Base-by-base conservation (phyloP, 2,329 filamentous ascomycete genomes). In the Talaromyces rugulosus region DNA sequence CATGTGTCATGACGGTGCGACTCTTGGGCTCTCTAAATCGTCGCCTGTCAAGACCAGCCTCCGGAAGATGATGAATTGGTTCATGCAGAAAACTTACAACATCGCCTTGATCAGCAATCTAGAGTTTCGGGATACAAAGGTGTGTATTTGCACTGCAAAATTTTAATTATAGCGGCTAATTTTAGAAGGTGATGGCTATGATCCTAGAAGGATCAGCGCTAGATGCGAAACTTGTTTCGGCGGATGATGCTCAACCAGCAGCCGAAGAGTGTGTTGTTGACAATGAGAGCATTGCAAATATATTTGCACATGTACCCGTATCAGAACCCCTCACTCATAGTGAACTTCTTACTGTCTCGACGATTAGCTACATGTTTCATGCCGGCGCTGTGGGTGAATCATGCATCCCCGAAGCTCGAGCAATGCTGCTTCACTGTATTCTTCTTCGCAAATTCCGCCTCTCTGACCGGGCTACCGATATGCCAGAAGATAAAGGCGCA, bases 51-150 rank as follows among this genome's bases (percentile, higher is more conserved):
- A 52, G 4, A 78, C 42, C 42, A 27, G 14, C 8, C 33, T 58
- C 31, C 27, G 56, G 14, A 18, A 23, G 27, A 58, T 86, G 68
- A 85, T 89, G 44, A 79, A 82, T 60, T 80, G 77, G 62, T 82
- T 89, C 62, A 79, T 86, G 58, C 70, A 69, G 0, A 74, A 77
- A n/a, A 83, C 85, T 0, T 85, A 83, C 69, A 88, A 86, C 67
- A 78, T 88, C 5, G 86, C 85, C 1, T 75, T 90, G 28, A 79
- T 90, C 51, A 87, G 91, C 63, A 83, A 81, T 36, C 70, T 90
- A 11, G 82, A 87, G 58, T 89, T 85, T 67, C 75, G 78, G 56
- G 88, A 89, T 68, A 88, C 86, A 1, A 89, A 89, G 73, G 84
- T 85, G 66, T 44, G 67, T 60, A 18, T 7, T 31, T 4, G 2